These are phyloP conservation scores for Vitis hybrid DNA, from an alignment of 177 flowering plant species.

Conservation along the genomic window DNA sequence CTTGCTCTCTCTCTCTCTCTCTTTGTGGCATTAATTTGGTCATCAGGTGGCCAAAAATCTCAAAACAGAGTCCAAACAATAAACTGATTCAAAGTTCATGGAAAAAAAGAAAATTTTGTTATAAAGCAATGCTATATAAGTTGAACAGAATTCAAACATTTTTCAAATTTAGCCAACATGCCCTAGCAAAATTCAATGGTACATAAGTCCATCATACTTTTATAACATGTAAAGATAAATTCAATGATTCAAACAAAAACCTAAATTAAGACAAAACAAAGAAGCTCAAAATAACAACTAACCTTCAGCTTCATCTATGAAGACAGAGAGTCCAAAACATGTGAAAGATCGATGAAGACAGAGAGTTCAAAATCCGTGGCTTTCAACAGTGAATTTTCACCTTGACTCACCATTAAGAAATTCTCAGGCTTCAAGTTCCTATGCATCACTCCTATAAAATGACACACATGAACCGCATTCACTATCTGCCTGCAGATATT, in stretches of 20 bases:
- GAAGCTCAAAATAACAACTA: conserved; percentile 6
- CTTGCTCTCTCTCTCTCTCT: too few relatives aligned
- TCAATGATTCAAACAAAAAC: neutral
- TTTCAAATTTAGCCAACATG: too few relatives aligned
- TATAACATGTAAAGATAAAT: too few relatives aligned
- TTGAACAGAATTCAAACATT: too few relatives aligned
- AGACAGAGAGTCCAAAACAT: conserved; percentile 91
- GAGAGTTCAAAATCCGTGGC: conserved; percentile 93
- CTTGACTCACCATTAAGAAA: conserved; percentile 63
- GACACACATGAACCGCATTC: conserved; percentile 91
- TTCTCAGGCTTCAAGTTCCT: conserved; percentile 98
- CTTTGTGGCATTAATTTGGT: too few relatives aligned
- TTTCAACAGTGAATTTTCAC: conserved; percentile 62
- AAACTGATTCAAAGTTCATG: neutral
- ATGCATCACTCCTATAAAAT: conserved; percentile 97
- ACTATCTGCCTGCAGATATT: conserved; percentile 64
- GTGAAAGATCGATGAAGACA: conserved; percentile 61
- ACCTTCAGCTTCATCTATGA: conserved; percentile 78
- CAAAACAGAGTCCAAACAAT: neutral
- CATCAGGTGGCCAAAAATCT: too few relatives aligned
- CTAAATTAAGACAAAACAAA: neutral
- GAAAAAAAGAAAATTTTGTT: too few relatives aligned
- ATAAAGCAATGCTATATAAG: too few relatives aligned
- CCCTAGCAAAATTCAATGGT: too few relatives aligned
- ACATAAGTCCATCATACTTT: too few relatives aligned